Percentiles rank a stretch among this genome's conserved stretches.
phyloP scores from a whole-genome alignment of 257 asterid species.

The Nicotiana noctiflora region DNA sequence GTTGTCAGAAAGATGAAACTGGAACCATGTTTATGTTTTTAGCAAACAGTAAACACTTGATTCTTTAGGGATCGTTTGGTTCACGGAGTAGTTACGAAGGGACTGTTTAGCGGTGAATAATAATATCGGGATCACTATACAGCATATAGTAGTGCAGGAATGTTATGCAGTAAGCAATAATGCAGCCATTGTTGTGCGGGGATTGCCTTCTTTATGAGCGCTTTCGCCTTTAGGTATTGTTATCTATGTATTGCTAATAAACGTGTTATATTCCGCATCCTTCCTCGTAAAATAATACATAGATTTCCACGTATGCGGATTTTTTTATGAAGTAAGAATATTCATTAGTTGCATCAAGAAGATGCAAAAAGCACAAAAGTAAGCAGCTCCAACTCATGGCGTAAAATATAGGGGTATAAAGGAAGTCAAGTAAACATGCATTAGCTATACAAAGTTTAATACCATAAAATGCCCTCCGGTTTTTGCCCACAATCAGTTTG shows the following conservation, averaged over 20 bases:
- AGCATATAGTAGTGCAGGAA: background rate
- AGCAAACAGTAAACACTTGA: background rate
- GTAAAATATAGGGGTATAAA: background rate
- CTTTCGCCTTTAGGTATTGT: background rate
- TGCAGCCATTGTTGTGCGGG: background rate
- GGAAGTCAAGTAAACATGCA: background rate
- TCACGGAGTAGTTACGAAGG: background rate
- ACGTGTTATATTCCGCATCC: background rate
- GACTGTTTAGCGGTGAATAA: background rate
- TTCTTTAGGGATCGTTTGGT: background rate
- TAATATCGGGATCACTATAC: background rate
- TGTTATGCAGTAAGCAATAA: background rate
- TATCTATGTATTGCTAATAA: background rate
- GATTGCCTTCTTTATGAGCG: background rate
- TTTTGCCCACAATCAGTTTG: background rate
- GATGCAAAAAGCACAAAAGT: too few species aligned
- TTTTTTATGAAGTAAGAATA: too few species aligned
- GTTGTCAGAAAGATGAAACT: background rate
- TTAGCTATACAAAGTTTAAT: background rate
- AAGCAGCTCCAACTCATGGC: too few species aligned
- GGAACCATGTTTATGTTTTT: background rate
- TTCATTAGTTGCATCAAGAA: too few species aligned
- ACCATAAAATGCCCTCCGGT: background rate
- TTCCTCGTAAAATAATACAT: background rate
- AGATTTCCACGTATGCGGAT: background rate